Evolutionary conservation across 1,139 yeast genomes (phyloP), one percentile per base, ranked within the genome.

Genomic region (Scheffersomyces cryptocercus): DNA sequence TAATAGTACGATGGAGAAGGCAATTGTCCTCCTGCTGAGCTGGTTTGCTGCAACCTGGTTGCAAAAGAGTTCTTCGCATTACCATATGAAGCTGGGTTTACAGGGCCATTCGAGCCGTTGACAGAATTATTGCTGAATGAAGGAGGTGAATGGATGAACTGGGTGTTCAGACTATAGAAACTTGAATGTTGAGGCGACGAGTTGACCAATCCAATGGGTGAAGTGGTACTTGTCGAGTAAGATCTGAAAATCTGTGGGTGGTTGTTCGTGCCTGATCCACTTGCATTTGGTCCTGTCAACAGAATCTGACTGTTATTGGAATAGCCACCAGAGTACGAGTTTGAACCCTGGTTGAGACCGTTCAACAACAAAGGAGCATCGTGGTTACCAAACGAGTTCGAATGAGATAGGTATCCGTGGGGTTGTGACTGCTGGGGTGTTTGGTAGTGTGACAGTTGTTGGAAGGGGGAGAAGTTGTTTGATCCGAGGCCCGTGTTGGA

Each of bases 21-120:
- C 26, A 34, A 41, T 24, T 40, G 46, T 31, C 39, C 29, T 28
- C 37, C 36, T 5, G 41, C 38, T n/a, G 49, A 42, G 36, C 35
- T 16, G 49, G 45, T 41, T 46, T 52, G 30, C 49, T 51, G 42
- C 36, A 52, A 38, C 14, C 47, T 41, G 3, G 45, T 37, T 13
- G 38, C 45, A 31, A 28, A 35, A 16, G 36, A 24, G 10, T 35
- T 14, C 32, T 29, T 13, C 8, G 8, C 26, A 20, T 20, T 20
- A 20, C 26, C 26, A 8, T 20, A 20, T 8, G 26, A 20, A 6
- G 8, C 26, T 6, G 6, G 26, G 26, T 6, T 20, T 5, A 20
- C 26, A 2, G 26, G 26, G 20, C 20, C 24, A 20, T 13, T 13
- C 15, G 24, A 14, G 4, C 35, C n/a, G 12, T 20, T 9, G 11